Base-by-base conservation (phyloP, 2,329 filamentous ascomycete genomes). In the Fusarium devonianum region DNA sequence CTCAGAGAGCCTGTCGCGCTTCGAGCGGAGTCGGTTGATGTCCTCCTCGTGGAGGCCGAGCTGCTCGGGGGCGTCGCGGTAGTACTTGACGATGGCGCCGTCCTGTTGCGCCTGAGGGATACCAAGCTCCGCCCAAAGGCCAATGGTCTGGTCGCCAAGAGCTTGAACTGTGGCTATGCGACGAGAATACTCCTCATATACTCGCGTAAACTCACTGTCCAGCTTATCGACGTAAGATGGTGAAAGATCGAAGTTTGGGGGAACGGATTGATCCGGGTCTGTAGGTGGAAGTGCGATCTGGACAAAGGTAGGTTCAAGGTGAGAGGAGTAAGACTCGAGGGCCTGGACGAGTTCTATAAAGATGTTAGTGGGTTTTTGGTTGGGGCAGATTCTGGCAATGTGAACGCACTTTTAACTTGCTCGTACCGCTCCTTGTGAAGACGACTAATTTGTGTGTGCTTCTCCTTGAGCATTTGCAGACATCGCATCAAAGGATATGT, bases 101-200 rank as follows among this genome's bases (percentile, higher is more conserved):
- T 99, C 94, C 12, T 93, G 95, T 70, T 97, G 93, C 19, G 89
- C 90, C 69, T 97, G 92, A 0, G 94, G 92, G 2, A 90, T 96
- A 32, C 94, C 94, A 8, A 99, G 84, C 71, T 99, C 94, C 0
- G 90, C 93, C 92, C 94, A 99, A 0, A 99, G 81, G 63, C 91
- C 89, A 64, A 99, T 94, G 51, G 96, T 93, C 54, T 94, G 86
- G 65, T 96, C 89, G 29, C 85, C 86, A 3, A 90, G 73, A 14
- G 85, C 74, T 71, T 90, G 85, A 11, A 97, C 92, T 0, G 83
- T 84, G 21, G 82, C 81, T 33, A 96, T 80, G 36, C 94, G 89
- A 60, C 86, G 88, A 32, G 87, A 91, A 73, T 97, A 99, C 75
- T 99, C 95, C 67, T 97, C 92, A 72, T 97, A 97, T 14, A 99